Percentiles rank a stretch among this genome's conserved stretches.
Evolutionary conservation across 2,329 filamentous ascomycete species (phyloP).

Genomic region (Herpomyces periplanetae): DNA sequence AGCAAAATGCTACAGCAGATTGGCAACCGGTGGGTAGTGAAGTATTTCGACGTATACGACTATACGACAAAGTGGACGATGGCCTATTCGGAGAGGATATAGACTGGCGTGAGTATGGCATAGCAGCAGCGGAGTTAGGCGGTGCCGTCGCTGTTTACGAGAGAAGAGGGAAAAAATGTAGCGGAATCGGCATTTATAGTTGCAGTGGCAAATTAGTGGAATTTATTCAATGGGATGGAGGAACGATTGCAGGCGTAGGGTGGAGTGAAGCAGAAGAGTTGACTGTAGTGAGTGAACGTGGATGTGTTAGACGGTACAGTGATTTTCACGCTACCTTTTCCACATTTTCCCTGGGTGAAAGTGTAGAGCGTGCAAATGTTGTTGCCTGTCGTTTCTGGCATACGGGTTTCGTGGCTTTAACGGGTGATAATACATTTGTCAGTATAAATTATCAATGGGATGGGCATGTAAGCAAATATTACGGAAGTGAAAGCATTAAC

Average conservation of each 20-base stretch:
- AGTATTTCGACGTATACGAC: conserved; percentile 76
- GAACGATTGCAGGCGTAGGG: conserved; percentile 45
- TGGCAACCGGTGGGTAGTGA: conserved; percentile 78
- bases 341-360: conserved; percentile 59
- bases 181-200: conserved; percentile 73
- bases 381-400: conserved; percentile 67
- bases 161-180: conserved; percentile 20
- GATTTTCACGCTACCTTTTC: conserved; percentile 80
- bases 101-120: conserved; percentile 72
- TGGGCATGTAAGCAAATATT: conserved; percentile 74
- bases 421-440: conserved; percentile 53
- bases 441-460: no score
- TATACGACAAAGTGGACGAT: conserved; percentile 66
- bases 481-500: no score
- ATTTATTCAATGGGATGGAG: conserved; percentile 87
- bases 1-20: conserved; percentile 38
- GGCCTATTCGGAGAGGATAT: conserved; percentile 80
- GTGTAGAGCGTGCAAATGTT: conserved; percentile 55
- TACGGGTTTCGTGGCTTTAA: conserved; percentile 59
- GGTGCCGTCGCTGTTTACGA: conserved; percentile 15
- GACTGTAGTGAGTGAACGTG: conserved; percentile 53
- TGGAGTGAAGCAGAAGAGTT: conserved; percentile 91
- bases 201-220: conserved; percentile 65
- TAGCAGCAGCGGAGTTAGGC: conserved; percentile 64
- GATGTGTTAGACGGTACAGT: conserved; percentile 56